Conservation (phyloP, 179 eudicot genomes). For the Heliamphora pulchella region DNA sequence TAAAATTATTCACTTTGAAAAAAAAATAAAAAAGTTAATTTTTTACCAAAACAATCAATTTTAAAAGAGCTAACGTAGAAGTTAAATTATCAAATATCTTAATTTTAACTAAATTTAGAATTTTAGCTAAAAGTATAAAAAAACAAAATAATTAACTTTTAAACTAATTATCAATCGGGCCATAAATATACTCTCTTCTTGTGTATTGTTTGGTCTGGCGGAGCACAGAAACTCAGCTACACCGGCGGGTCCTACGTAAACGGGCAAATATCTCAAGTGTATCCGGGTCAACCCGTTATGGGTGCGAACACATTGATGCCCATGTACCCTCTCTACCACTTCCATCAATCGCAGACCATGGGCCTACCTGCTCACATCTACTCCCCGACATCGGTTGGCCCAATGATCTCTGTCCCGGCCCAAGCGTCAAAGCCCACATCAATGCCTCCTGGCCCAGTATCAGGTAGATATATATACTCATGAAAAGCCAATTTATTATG, state of each 20-base stretch:
- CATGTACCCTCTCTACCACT: conserved; percentile 51
- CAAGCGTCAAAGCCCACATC: conserved; percentile 58
- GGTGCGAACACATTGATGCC: conserved; percentile 53
- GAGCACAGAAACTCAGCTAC: conserved; percentile 56
- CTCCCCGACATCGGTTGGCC: conserved; percentile 32
- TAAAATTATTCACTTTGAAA: no score
- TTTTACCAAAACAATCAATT: no score
- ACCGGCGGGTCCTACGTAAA: conserved; percentile 64
- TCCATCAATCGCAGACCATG: conserved; percentile 48
- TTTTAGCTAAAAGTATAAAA: no score
- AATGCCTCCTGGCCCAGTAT: conserved; percentile 39
- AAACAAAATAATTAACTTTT: no score
- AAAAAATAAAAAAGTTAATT: no score
- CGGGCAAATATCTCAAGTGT: conserved; percentile 58
- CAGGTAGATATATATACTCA: not conserved
- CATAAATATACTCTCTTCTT: no score
- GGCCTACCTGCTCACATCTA: conserved; percentile 63
- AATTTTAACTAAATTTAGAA: no score
- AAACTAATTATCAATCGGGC: no score
- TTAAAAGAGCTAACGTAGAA: no score
- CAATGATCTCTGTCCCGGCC: no score
- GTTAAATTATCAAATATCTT: no score
- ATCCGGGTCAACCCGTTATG: conserved; percentile 53
- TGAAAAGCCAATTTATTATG: no score
- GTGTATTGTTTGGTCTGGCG: not conserved